Base-by-base conservation (phyloP, 306 rosid genomes). In the Urtica urens region DNA sequence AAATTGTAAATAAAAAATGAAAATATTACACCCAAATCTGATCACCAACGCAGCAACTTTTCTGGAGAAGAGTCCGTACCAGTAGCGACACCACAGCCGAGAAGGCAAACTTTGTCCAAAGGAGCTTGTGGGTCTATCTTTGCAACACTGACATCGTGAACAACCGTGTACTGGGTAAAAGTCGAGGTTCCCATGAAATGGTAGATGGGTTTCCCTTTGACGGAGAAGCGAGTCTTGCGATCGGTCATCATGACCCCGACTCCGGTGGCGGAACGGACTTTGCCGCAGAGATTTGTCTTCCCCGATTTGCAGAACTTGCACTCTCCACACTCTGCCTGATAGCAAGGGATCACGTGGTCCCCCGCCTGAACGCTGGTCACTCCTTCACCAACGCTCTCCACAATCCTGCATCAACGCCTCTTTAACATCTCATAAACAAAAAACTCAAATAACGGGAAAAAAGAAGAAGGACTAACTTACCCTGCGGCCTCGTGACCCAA, bases 171-270 rank as follows among this genome's bases (percentile, higher is more conserved):
- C 56, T 87, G 94, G 75, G 93, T 87, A 62, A 87, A 87, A 10
- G 94, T 83, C n/a, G 94, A 87, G 41, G 94, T 87, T 56, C 96
- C 96, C 96, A 87, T 87, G 58, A 87, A 87, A 65, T 87, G 96
- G 61, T 80, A 83, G 22, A 87, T 76, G 22, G 83, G 73, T 43
- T 87, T 87, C 20, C 96, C 94, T 37, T 87, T 80, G 21, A 83
- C 3, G 12, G 93, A 87, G 76, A 83, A 87, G 24, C 93, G 88
- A 37, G 93, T 78, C 77, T 74, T 57, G 49, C 82, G 76, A 58
- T 88, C 97, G 17, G 62, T 78, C 82, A 83, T 38, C 97, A 88
- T 88, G 47, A 88, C 80, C 23, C 97, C 95, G 19, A 62, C 90
- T 52, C 97, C 97, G 24, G 95, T 88, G 16, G 97, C 97, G 31